Percentiles rank a stretch among this genome's conserved stretches.
Conservation (phyloP, 495 filamentous ascomycete genomes). For the Penicillium taxi region DNA sequence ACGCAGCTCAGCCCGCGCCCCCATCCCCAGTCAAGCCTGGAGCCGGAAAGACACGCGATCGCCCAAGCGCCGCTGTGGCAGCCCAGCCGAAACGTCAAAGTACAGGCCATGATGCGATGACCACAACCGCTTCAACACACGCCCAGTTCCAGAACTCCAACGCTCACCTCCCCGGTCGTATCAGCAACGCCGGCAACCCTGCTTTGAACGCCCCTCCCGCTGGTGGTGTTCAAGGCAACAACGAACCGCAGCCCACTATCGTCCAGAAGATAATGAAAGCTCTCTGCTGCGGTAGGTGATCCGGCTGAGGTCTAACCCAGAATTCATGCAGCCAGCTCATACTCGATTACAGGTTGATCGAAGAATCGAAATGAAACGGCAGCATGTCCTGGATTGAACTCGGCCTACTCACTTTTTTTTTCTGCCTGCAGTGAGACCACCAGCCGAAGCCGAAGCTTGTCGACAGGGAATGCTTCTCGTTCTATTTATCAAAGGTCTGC, state of each 20-base stretch:
- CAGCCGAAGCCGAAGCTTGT: slow-evolving; percentile 16
- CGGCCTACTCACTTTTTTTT: slow-evolving; percentile 7
- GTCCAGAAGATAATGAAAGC: slow-evolving; percentile 69
- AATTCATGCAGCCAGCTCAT: slow-evolving; percentile 21
- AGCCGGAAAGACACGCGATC: slow-evolving; percentile 67
- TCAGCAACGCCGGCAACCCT: slow-evolving; percentile 50
- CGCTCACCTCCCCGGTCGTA: slow-evolving; percentile 66
- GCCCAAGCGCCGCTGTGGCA: slow-evolving; percentile 70
- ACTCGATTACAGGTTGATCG: slow-evolving; percentile 28
- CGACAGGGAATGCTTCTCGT: slow-evolving; percentile 15
- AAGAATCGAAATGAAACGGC: slow-evolving; percentile 14
- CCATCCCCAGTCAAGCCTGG: slow-evolving; percentile 75
- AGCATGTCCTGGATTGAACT: slow-evolving; percentile 13
- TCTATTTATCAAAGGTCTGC: slow-evolving; percentile 2
- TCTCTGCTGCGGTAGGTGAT: slow-evolving; percentile 69
- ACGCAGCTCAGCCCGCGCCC: slow-evolving; percentile 87
- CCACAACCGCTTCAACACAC: slow-evolving; percentile 74
- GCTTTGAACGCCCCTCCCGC: slow-evolving; percentile 44
- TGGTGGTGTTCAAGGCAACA: slow-evolving; percentile 31
- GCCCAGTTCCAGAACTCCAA: slow-evolving; percentile 88
- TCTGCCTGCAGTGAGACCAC: slow-evolving; percentile 25
- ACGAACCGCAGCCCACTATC: slow-evolving; percentile 44
- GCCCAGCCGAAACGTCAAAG: slow-evolving; percentile 63
- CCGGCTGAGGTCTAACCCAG: slow-evolving; percentile 4
- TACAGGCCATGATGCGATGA: slow-evolving; percentile 67